Evolutionary conservation across 371 early-diverging fungal species (phyloP).

Genomic region (Paraphysoderma sedebokerense): DNA sequence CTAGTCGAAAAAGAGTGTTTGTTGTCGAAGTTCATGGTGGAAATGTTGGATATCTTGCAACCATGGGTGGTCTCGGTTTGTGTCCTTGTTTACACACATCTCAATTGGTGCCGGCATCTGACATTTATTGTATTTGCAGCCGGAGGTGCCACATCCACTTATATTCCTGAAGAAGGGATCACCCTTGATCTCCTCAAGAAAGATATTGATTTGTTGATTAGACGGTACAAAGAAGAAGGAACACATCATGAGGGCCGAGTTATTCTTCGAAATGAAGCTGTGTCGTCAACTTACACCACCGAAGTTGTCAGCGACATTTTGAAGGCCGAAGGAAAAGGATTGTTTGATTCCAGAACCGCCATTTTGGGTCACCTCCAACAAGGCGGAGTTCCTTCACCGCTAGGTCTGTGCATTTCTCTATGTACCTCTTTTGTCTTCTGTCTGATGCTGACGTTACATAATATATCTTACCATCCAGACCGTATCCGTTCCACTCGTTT

Average conservation of each 20-base stretch:
- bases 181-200: conserved; percentile 53
- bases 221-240: conserved; percentile 52
- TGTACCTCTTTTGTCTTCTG: too few relatives aligned
- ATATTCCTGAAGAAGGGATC: conserved; percentile 91
- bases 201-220: conserved; percentile 65
- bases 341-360: conserved; percentile 84
- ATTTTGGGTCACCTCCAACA: conserved; percentile 95
- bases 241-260: conserved; percentile 62
- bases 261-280: conserved; percentile 65
- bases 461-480: too few relatives aligned
- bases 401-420: too few relatives aligned
- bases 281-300: conserved; percentile 71
- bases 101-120: not conserved
- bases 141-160: conserved; percentile 81
- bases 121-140: conserved; percentile 2
- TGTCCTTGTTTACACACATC: not conserved
- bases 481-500: conserved; percentile 79
- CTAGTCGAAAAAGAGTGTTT: conserved; percentile 84
- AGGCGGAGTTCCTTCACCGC: conserved; percentile 87
- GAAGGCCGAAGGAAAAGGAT: conserved; percentile 78
- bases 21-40: conserved; percentile 98
- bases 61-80: conserved; percentile 66
- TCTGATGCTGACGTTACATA: too few relatives aligned
- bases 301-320: conserved; percentile 76
- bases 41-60: conserved; percentile 87